Evolutionary conservation across 2,329 filamentous ascomycete genomes (phyloP).

Genomic region (Aspergillus sclerotialis): DNA sequence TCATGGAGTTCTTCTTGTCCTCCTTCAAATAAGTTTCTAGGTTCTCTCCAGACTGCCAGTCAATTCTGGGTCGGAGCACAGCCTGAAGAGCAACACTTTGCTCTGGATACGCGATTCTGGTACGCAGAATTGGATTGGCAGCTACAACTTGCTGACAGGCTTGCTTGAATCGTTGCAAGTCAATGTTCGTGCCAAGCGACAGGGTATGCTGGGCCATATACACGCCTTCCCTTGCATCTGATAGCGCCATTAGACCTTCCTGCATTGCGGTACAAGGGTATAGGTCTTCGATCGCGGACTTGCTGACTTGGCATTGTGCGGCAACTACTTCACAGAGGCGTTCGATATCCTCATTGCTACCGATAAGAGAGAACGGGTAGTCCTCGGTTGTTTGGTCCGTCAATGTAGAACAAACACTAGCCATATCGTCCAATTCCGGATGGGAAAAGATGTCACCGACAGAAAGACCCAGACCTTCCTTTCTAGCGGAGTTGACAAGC

Average conservation of each 20-base stretch:
- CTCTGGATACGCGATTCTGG: conserved; percentile 1
- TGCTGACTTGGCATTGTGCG: neutral
- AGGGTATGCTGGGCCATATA: conserved; percentile 3
- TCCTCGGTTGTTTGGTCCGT: neutral
- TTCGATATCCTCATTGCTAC: neutral
- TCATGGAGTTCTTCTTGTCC: neutral
- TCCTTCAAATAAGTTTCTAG: neutral
- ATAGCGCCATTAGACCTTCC: conserved; percentile 6
- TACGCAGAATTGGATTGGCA: conserved; percentile 4
- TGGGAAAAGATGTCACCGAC: conserved; percentile 2
- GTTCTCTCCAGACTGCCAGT: neutral
- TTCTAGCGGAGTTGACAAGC: neutral
- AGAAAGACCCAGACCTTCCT: neutral
- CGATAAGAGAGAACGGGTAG: neutral
- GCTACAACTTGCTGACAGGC: conserved; percentile 7
- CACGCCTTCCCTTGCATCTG: conserved; percentile 8
- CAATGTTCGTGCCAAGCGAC: conserved; percentile 8
- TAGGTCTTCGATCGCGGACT: neutral
- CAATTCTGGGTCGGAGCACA: neutral
- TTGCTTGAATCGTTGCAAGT: conserved; percentile 6
- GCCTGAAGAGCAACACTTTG: conserved; percentile 1
- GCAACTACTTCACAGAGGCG: neutral
- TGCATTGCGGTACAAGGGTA: conserved; percentile 2
- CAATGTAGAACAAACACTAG: neutral
- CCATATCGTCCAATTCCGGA: conserved; percentile 2